Evolutionary conservation across 2,329 filamentous ascomycete species (phyloP).

Genomic region (Cordyceps militaris): DNA sequence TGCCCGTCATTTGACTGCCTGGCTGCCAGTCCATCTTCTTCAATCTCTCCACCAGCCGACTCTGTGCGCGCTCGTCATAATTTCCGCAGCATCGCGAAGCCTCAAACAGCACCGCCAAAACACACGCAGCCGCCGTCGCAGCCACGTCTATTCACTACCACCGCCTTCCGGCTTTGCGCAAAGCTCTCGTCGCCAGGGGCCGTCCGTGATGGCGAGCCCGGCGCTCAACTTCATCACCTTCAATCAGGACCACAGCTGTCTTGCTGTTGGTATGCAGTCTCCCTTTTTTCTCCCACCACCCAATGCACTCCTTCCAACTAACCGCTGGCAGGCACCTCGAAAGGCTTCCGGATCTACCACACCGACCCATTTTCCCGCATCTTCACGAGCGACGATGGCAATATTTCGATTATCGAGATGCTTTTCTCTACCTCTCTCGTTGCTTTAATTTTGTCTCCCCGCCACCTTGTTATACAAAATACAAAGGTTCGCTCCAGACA

Average conservation of each 20-base stretch:
- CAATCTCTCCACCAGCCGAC: no score
- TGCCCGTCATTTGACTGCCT: slow-evolving; percentile 9
- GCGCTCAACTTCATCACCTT: slow-evolving; percentile 97
- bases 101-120: slow-evolving; percentile 1
- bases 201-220: slow-evolving; percentile 53
- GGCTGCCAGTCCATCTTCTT: neutral
- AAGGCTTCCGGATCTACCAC: slow-evolving; percentile 92
- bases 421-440: slow-evolving; percentile 96
- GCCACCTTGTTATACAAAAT: slow-evolving; percentile 92
- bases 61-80: neutral
- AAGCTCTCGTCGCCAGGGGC: slow-evolving; percentile 8
- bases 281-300: neutral
- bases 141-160: neutral
- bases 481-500: slow-evolving; percentile 63
- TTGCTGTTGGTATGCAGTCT: slow-evolving; percentile 68
- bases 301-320: neutral
- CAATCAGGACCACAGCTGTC: slow-evolving; percentile 96
- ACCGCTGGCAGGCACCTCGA: slow-evolving; percentile 63
- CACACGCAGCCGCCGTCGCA: neutral
- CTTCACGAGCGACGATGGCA: slow-evolving; percentile 89
- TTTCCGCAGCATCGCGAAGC: neutral
- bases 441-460: slow-evolving; percentile 83
- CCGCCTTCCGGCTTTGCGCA: neutral
- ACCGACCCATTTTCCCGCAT: slow-evolving; percentile 94
- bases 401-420: slow-evolving; percentile 97